Evolutionary conservation across 2,329 filamentous ascomycete species (phyloP).

Genomic region (Coniochaeta ligniaria): DNA sequence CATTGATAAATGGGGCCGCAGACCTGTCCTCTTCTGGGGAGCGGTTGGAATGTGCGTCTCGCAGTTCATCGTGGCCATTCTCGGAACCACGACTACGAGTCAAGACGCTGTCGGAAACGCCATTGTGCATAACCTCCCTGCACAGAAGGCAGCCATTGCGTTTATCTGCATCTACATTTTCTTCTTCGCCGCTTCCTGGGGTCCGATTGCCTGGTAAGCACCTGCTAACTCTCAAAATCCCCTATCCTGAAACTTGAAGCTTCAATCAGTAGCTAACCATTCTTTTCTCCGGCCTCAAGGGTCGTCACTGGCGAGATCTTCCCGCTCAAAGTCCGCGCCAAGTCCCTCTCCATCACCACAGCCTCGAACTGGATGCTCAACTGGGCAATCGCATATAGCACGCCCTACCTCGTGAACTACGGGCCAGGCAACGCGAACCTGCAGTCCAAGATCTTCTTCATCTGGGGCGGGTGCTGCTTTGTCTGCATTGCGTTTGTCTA

Average conservation of each 20-base stretch:
- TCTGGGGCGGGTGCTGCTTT: slow-evolving; percentile 65
- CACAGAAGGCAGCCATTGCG: slow-evolving; percentile 45
- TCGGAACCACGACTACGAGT: slow-evolving; percentile 44
- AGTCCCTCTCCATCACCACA: slow-evolving; percentile 57
- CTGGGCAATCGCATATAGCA: slow-evolving; percentile 71
- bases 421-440: slow-evolving; percentile 63
- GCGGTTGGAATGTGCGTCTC: slow-evolving; percentile 62
- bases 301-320: slow-evolving; percentile 69
- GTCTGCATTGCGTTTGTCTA: slow-evolving; percentile 62
- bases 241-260: neutral
- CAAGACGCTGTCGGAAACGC: slow-evolving; percentile 35
- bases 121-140: slow-evolving; percentile 38
- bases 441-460: slow-evolving; percentile 65
- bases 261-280: neutral
- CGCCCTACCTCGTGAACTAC: slow-evolving; percentile 69
- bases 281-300: slow-evolving; percentile 29
- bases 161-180: slow-evolving; percentile 77
- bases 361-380: slow-evolving; percentile 60
- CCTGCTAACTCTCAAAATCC: neutral
- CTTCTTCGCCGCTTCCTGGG: slow-evolving; percentile 74
- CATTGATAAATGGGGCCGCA: slow-evolving; percentile 64
- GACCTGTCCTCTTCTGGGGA: slow-evolving; percentile 61
- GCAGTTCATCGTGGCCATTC: slow-evolving; percentile 63
- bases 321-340: slow-evolving; percentile 68
- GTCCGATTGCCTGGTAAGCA: slow-evolving; percentile 38